These are phyloP conservation scores for Zymoseptoria crescenta DNA, from an alignment of 2,329 filamentous ascomycete genomes.

Conservation along the genomic window DNA sequence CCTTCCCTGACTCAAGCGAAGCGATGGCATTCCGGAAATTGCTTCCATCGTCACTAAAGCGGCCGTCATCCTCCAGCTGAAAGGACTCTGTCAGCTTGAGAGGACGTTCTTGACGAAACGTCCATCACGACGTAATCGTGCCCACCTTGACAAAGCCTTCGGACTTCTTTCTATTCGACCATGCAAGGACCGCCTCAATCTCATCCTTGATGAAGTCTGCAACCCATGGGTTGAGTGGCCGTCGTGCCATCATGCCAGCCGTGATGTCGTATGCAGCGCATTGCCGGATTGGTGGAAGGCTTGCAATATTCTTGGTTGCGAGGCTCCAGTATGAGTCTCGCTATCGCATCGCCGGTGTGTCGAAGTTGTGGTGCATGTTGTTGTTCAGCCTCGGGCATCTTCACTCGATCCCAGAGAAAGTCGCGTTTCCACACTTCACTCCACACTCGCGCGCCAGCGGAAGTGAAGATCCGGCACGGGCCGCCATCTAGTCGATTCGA, in stretches of 20 bases:
- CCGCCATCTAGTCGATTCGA: too few species aligned
- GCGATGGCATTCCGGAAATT: conserved; percentile 22
- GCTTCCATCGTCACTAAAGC: conserved; percentile 26
- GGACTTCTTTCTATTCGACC: conserved; percentile 14
- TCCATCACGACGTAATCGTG: background rate
- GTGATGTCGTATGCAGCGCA: conserved; percentile 1
- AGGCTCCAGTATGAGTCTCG: background rate
- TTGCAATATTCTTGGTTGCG: background rate
- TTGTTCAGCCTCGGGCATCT: background rate
- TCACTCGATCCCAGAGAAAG: background rate
- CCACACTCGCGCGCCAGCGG: background rate
- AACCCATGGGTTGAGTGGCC: conserved; percentile 24
- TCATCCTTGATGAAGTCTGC: conserved; percentile 19
- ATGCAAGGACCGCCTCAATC: conserved; percentile 20
- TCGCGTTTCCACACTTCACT: background rate
- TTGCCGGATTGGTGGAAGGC: background rate
- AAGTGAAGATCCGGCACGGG: background rate
- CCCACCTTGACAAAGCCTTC: background rate
- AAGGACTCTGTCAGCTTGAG: background rate
- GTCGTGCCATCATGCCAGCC: conserved; percentile 12
- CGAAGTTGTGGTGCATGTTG: background rate
- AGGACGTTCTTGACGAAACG: too few species aligned
- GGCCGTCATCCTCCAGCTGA: conserved; percentile 15
- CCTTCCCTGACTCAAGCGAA: conserved; percentile 1
- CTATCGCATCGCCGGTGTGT: background rate